Base-by-base conservation (phyloP, 805 yeast genomes). In the Sungouiella thailandica region DNA sequence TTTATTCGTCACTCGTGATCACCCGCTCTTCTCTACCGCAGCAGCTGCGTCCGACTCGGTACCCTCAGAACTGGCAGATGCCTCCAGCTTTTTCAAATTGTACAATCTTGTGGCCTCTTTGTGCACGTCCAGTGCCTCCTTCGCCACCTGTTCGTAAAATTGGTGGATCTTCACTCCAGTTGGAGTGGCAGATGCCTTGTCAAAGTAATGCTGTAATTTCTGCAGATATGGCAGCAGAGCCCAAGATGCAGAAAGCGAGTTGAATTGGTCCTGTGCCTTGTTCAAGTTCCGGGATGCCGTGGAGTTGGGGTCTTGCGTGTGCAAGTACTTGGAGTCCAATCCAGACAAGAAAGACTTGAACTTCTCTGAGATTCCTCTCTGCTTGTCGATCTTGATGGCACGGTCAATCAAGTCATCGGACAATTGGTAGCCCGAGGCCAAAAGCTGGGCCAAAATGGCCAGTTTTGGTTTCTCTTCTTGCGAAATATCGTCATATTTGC, bases 401-500 rank as follows among this genome's bases (percentile, higher is more conserved):
- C 70, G 71, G 37, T 72, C 68, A 28, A 83, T 64, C 31, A 82
- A 60, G 32, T 68, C 59, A 55, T 84, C 93, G 29, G 80, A 69
- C 28, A 83, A 57, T 13, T 68, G 72, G 53, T 84, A 83, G 4
- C 94, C 94, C n/a, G 77, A 73, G 20, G 86, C 69, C 39, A 83
- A 64, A 47, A 80, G 73, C 57, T 83, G 90, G 1, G 93, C 90
- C 60, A 83, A 63, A 39, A 84, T 77, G 13, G 86, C 76, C 36
- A 78, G 58, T 51, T 81, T 81, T 36, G 94, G 94, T 62, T 83
- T 83, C 40, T 74, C 76, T 50, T 84, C 94, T 60, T 83, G 94
- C 4, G 68, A 57, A 34, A 82, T 72, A 45, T 81, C 86, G 32
- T 62, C 69, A 31, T 57, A 57, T 9, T 43, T 32, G 7, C 36